phyloP scores from a whole-genome alignment of 2,329 filamentous ascomycete genomes.

The Talaromyces rugulosus region DNA sequence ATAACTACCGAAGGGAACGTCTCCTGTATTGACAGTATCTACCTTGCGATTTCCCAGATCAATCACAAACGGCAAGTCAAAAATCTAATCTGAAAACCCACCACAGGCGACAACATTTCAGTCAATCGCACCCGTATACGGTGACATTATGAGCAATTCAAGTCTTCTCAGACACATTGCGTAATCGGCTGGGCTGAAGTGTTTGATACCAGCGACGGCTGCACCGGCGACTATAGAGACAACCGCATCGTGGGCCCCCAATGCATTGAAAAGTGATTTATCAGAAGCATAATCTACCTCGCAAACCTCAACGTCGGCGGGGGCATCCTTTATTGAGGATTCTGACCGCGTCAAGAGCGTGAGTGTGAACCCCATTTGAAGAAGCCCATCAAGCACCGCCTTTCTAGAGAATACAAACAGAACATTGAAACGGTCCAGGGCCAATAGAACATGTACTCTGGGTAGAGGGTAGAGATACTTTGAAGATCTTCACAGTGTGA shows the following conservation, averaged over 20 bases:
- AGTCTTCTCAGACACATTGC: background rate
- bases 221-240: background rate
- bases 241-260: conserved; percentile 6
- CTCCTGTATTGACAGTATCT: background rate
- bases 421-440: no score
- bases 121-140: background rate
- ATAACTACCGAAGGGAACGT: background rate
- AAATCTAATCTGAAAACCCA: background rate
- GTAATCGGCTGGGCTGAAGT: background rate
- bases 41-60: background rate
- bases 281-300: conserved; percentile 3
- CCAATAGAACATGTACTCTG: no score
- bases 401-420: background rate
- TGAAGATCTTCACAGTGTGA: no score
- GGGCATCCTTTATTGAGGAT: background rate
- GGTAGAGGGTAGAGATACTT: no score
- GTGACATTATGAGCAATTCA: background rate
- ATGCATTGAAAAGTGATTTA: background rate
- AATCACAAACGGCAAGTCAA: background rate
- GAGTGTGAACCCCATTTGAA: background rate
- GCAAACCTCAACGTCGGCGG: background rate
- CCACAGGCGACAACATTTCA: background rate
- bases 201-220: background rate
- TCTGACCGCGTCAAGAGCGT: background rate
- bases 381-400: background rate